phyloP scores from a whole-genome alignment of 2,329 filamentous ascomycete genomes.

The Ophiostoma angusticollis region DNA sequence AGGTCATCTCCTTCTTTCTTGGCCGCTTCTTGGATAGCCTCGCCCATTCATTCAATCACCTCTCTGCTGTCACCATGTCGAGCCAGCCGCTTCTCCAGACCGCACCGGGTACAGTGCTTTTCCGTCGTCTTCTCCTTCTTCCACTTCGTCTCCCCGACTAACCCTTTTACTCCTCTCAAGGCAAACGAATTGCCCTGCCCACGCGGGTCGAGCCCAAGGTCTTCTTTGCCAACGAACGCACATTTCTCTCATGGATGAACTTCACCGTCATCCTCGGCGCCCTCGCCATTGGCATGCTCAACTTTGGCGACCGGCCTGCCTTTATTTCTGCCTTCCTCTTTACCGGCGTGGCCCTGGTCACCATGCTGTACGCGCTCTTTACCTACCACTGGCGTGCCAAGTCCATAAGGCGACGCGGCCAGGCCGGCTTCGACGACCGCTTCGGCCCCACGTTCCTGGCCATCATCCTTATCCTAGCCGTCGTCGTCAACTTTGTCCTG shows the following conservation, averaged over 20 bases:
- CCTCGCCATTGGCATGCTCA: conserved; percentile 90
- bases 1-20: background rate
- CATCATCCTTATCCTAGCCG: conserved; percentile 70
- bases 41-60: background rate
- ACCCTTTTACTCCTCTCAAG: conserved; percentile 30
- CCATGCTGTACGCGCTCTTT: conserved; percentile 87
- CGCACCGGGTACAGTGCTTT: conserved; percentile 55
- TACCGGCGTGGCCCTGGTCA: conserved; percentile 83
- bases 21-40: background rate
- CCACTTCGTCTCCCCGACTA: conserved; percentile 1
- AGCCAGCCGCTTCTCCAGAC: conserved; percentile 93
- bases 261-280: conserved; percentile 98
- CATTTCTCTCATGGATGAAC: conserved; percentile 98
- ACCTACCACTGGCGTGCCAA: conserved; percentile 97
- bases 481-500: conserved; percentile 93
- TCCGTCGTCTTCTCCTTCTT: background rate
- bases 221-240: conserved; percentile 99
- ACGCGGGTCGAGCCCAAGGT: conserved; percentile 98
- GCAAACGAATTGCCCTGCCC: conserved; percentile 95
- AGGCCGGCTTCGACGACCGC: conserved; percentile 92
- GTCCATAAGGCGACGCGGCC: conserved; percentile 79
- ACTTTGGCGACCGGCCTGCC: conserved; percentile 90
- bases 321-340: conserved; percentile 91
- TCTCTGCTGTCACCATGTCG: conserved; percentile 53
- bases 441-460: conserved; percentile 87